phyloP scores from a whole-genome alignment of 192 early-diverging fungal genomes.

The Linnemannia zychae region DNA sequence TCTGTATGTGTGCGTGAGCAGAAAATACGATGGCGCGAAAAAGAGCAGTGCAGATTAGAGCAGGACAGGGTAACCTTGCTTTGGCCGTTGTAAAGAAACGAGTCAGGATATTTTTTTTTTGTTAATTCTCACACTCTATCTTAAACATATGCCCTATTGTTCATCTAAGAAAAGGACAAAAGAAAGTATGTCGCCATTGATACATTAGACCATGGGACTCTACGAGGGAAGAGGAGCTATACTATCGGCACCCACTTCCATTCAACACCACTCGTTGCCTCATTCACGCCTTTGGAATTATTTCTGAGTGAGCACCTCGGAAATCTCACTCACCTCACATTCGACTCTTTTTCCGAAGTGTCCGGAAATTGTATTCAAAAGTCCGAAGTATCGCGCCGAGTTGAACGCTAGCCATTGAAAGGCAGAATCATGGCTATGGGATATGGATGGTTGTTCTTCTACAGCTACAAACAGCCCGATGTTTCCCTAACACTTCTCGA shows the following conservation, averaged over 20 bases:
- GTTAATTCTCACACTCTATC: not conserved
- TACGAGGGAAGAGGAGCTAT: not conserved
- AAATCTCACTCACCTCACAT: not conserved
- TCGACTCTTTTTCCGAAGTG: constrained; percentile 1
- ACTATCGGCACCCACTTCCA: not conserved
- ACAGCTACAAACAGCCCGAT: no score
- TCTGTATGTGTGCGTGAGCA: not conserved
- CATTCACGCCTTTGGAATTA: not conserved
- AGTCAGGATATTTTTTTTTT: not conserved
- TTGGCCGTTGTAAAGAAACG: not conserved
- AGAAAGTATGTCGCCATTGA: not conserved
- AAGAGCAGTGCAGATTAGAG: not conserved
- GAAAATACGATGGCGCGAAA: not conserved
- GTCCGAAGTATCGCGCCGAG: not conserved
- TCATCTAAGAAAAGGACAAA: not conserved
- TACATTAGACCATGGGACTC: not conserved
- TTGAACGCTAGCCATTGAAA: not conserved
- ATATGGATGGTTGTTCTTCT: not conserved
- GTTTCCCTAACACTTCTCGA: not conserved
- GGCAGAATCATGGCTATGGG: not conserved
- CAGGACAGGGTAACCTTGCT: not conserved
- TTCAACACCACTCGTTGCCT: not conserved
- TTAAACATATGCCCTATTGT: not conserved
- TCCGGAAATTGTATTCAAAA: not conserved
- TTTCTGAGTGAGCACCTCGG: not conserved